A percentile compares a stretch with the other conserved stretches of the same genome.
Evolutionary conservation across 2,329 filamentous ascomycete species (phyloP).

Genomic region (Colletotrichum ledebouriae): DNA sequence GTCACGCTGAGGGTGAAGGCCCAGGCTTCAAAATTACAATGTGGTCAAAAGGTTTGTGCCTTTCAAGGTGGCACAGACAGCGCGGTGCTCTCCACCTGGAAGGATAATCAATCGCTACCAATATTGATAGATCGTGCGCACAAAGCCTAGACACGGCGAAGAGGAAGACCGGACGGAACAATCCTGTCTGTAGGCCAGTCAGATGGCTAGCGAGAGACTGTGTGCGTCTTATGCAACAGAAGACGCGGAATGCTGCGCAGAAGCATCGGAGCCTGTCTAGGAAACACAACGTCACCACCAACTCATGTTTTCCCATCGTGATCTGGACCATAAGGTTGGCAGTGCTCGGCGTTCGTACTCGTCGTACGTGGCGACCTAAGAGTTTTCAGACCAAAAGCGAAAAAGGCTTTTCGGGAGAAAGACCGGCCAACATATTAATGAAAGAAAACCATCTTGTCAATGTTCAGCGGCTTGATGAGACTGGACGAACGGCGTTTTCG

Average conservation of each 20-base stretch:
- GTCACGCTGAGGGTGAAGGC: slow-evolving; percentile 1
- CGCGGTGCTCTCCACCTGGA: background rate
- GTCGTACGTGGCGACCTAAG: background rate
- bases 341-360: slow-evolving; percentile 15
- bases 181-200: background rate
- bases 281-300: slow-evolving; percentile 18
- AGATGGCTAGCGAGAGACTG: background rate
- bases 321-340: background rate
- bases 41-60: background rate
- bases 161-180: background rate
- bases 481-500: slow-evolving; percentile 27
- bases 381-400: background rate
- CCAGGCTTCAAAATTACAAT: background rate
- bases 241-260: slow-evolving; percentile 32
- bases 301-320: background rate
- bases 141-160: background rate
- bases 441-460: slow-evolving; percentile 12
- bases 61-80: slow-evolving; percentile 2
- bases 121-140: background rate
- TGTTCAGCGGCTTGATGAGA: background rate
- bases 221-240: slow-evolving; percentile 5
- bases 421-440: background rate
- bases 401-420: background rate
- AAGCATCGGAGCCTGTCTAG: background rate
- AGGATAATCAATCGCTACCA: background rate